Evolutionary conservation across 75 land plant genomes (phyloP).

Genomic region (Pinus tabuliformis): DNA sequence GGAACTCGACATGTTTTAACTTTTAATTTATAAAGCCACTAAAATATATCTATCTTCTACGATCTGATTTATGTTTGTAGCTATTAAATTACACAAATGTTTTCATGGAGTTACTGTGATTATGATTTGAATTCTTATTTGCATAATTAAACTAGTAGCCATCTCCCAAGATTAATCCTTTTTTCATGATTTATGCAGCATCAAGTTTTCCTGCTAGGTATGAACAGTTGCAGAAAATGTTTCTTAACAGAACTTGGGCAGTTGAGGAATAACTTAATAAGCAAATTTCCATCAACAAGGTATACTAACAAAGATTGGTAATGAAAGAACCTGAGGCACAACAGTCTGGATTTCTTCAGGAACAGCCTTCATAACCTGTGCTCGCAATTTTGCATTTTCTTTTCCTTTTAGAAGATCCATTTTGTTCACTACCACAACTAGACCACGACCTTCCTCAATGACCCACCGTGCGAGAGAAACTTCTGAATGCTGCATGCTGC

Average conservation of each 20-base stretch:
- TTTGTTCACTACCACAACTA: constrained; percentile 94
- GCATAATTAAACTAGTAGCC: neutral
- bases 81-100: neutral
- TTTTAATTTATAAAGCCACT: neutral
- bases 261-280: neutral
- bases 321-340: constrained; percentile 81
- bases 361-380: constrained; percentile 74
- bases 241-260: neutral
- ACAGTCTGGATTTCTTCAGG: constrained; percentile 83
- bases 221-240: neutral
- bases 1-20: neutral
- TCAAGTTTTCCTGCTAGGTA: too few species aligned
- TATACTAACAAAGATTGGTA: neutral
- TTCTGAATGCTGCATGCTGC: constrained; percentile 92
- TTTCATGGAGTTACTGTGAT: neutral
- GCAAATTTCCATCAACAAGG: neutral
- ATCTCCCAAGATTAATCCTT: neutral
- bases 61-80: neutral
- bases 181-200: neutral
- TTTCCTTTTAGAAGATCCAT: constrained; percentile 91
- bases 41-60: neutral
- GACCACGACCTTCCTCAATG: constrained; percentile 92
- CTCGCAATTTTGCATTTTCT: constrained; percentile 43
- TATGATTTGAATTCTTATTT: neutral
- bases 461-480: constrained; percentile 86